phyloP scores from a whole-genome alignment of 768 basidiomycete species.

The Lepiota brunneoincarnata region DNA sequence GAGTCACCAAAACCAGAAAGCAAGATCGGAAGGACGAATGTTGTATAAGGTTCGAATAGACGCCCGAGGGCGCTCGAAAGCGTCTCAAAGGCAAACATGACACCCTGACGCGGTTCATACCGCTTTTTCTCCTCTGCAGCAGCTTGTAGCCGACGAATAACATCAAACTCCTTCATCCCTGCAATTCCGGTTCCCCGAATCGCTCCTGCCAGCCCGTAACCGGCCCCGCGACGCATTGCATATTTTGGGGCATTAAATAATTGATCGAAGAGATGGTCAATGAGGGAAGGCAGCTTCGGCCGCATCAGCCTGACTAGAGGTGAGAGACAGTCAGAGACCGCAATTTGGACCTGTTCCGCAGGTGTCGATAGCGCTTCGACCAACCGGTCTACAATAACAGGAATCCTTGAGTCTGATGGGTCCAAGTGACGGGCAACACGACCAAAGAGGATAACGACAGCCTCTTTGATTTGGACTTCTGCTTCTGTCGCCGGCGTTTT shows the following conservation, averaged over 20 bases:
- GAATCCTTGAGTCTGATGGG: conserved; percentile 71
- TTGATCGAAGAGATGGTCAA: conserved; percentile 74
- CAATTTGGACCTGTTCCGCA: conserved; percentile 93
- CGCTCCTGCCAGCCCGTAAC: conserved; percentile 92
- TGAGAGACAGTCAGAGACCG: conserved; percentile 92
- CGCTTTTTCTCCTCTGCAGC: conserved; percentile 89
- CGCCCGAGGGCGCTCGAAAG: conserved; percentile 84
- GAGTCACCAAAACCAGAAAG: conserved; percentile 86
- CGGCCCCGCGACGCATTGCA: conserved; percentile 92
- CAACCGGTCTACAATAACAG: conserved; percentile 77
- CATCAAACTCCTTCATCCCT: conserved; percentile 79
- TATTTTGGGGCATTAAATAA: conserved; percentile 83
- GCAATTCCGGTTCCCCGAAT: conserved; percentile 89
- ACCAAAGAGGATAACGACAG: conserved; percentile 92
- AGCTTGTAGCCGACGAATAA: conserved; percentile 68
- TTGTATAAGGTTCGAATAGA: conserved; percentile 91
- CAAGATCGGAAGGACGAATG: conserved; percentile 77
- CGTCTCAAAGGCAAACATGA: conserved; percentile 94
- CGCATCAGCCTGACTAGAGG: conserved; percentile 77
- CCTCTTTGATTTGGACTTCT: conserved; percentile 89
- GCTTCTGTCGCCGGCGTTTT: conserved; percentile 61
- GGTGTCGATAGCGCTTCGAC: conserved; percentile 92
- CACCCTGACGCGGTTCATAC: conserved; percentile 86
- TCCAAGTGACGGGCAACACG: conserved; percentile 88
- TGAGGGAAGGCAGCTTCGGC: conserved; percentile 55